Percentiles rank a stretch among this genome's conserved stretches.
Conservation (phyloP, 768 basidiomycete genomes). For the Mycena metata region DNA sequence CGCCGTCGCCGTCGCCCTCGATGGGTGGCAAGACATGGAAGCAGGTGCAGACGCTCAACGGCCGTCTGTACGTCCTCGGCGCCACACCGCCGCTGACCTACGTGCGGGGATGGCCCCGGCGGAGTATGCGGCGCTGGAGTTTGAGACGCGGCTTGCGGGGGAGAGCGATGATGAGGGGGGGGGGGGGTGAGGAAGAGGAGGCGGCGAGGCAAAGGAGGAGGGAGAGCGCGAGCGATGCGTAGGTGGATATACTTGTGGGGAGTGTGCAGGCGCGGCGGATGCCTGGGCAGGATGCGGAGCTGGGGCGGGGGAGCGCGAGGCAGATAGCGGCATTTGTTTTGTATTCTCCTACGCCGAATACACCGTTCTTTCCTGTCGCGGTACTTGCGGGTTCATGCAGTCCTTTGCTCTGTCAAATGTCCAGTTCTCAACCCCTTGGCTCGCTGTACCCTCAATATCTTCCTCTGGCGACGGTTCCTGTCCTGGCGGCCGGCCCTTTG, state of each 20-base stretch:
- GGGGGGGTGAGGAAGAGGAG: conserved; percentile 51
- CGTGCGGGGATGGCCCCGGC: conserved; percentile 77
- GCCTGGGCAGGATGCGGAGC: conserved; percentile 66
- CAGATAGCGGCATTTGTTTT: conserved; percentile 49
- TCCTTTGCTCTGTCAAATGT: too few species aligned
- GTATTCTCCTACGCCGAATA: too few species aligned
- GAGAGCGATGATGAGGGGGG: conserved; percentile 63
- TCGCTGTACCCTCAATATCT: too few species aligned
- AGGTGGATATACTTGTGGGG: conserved; percentile 89
- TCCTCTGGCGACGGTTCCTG: too few species aligned
- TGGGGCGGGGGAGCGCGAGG: conserved; percentile 43
- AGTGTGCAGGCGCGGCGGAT: conserved; percentile 62
- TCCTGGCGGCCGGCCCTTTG: too few species aligned
- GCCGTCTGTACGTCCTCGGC: conserved; percentile 78
- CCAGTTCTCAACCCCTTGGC: too few species aligned
- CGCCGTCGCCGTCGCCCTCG: conserved; percentile 12
- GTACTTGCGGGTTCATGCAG: too few species aligned
- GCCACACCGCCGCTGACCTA: too few species aligned
- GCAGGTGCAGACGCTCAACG: conserved; percentile 84
- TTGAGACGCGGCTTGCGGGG: conserved; percentile 84
- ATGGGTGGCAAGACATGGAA: conserved; percentile 77
- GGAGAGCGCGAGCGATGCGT: conserved; percentile 77
- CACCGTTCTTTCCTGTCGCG: too few species aligned
- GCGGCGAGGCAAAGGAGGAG: conserved; percentile 61
- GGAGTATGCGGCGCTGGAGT: conserved; percentile 87